phyloP scores from a whole-genome alignment of 1,139 yeast species.

The Sugiyamaella japonica region DNA sequence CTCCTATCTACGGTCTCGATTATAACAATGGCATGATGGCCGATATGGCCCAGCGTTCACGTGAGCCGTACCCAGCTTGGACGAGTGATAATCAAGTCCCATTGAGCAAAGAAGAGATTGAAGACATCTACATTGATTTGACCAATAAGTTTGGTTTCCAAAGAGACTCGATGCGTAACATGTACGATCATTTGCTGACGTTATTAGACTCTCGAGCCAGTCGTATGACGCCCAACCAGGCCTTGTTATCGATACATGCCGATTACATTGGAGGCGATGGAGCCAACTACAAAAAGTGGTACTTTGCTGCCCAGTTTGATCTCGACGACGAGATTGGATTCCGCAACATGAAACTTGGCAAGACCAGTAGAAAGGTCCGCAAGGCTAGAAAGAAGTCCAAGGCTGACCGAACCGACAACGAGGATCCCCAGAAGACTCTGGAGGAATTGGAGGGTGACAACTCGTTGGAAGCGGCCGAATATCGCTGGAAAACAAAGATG shows the following conservation, averaged over 20 bases:
- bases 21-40: slow-evolving; percentile 60
- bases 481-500: slow-evolving; percentile 82
- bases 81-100: slow-evolving; percentile 89
- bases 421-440: slow-evolving; percentile 55
- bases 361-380: slow-evolving; percentile 55
- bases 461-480: slow-evolving; percentile 76
- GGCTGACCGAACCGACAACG: slow-evolving; percentile 54
- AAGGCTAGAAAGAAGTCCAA: slow-evolving; percentile 60
- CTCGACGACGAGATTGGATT: slow-evolving; percentile 79
- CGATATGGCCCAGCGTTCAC: slow-evolving; percentile 39
- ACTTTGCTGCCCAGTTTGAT: slow-evolving; percentile 88
- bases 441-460: slow-evolving; percentile 87
- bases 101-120: slow-evolving; percentile 81
- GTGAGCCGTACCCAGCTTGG: slow-evolving; percentile 97
- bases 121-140: slow-evolving; percentile 86
- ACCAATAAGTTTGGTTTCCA: slow-evolving; percentile 95
- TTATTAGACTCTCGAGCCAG: slow-evolving; percentile 93
- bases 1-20: slow-evolving; percentile 91
- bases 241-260: slow-evolving; percentile 87
- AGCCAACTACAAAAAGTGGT: slow-evolving; percentile 93
- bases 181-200: slow-evolving; percentile 94
- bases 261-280: slow-evolving; percentile 96
- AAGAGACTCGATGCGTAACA: slow-evolving; percentile 94
- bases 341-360: slow-evolving; percentile 77
- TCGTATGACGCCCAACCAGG: slow-evolving; percentile 96